Evolutionary conservation across 1,284 basidiomycete species (phyloP).

Genomic region (Salmacisia buchloeana): DNA sequence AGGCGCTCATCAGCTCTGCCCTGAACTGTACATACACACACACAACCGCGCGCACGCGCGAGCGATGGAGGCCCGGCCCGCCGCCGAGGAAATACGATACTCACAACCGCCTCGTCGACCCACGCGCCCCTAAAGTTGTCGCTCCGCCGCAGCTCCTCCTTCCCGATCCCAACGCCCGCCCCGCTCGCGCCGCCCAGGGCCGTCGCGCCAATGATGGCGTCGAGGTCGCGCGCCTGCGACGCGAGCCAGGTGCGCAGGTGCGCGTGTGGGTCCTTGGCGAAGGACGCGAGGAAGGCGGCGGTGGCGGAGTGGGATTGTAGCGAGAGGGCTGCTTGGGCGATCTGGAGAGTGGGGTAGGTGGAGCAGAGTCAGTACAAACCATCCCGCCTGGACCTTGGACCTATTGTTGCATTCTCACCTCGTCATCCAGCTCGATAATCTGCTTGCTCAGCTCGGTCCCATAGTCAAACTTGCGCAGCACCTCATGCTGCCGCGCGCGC

Average conservation of each 20-base stretch:
- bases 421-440: conserved; percentile 75
- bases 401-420: no score
- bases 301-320: conserved; percentile 79
- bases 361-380: neutral
- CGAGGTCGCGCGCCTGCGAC: conserved; percentile 82
- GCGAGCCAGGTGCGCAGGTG: conserved; percentile 87
- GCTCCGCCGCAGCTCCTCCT: conserved; percentile 78
- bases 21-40: no score
- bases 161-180: conserved; percentile 58
- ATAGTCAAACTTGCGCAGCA: conserved; percentile 67
- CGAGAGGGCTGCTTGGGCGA: conserved; percentile 54
- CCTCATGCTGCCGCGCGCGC: conserved; percentile 68
- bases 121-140: conserved; percentile 85
- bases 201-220: conserved; percentile 67
- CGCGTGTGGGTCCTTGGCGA: conserved; percentile 69
- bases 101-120: conserved; percentile 55
- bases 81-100: neutral
- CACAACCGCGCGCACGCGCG: no score
- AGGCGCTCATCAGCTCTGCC: neutral
- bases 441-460: conserved; percentile 61
- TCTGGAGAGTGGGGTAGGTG: no score
- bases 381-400: no score
- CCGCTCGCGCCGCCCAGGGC: conserved; percentile 59
- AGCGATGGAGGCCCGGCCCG: neutral
- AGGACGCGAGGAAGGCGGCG: conserved; percentile 75